Conservation (phyloP, 108 stramenopile genomes). For the Fistulifera pelliculosa region DNA sequence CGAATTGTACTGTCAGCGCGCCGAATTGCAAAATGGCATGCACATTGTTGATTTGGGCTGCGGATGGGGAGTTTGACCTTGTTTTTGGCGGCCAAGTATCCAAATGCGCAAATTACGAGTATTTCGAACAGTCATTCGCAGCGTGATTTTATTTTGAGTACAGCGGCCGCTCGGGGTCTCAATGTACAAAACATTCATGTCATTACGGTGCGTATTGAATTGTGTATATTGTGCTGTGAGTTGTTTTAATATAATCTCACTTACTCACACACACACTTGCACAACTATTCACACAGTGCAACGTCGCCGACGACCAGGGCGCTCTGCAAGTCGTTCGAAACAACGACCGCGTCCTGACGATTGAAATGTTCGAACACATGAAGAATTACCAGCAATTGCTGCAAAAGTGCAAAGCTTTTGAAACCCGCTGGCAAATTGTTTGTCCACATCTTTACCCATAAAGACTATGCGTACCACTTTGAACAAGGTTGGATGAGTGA, state of each 20-base stretch:
- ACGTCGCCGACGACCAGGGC: constrained; percentile 53
- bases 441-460: constrained; percentile 93
- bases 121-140: constrained; percentile 86
- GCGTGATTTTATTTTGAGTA: constrained; percentile 76
- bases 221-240: too few species aligned
- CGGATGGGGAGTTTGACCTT: constrained; percentile 95
- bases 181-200: constrained; percentile 73
- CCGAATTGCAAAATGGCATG: constrained; percentile 81
- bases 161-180: constrained; percentile 69
- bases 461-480: constrained; percentile 84
- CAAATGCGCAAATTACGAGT: constrained; percentile 56
- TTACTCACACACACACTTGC: too few species aligned
- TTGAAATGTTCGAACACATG: constrained; percentile 98
- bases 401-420: constrained; percentile 64
- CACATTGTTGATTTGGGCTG: constrained; percentile 66
- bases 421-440: constrained; percentile 76
- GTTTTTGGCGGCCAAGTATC: constrained; percentile 43
- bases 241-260: too few species aligned
- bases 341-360: constrained; percentile 82
- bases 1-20: constrained; percentile 77
- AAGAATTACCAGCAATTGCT: constrained; percentile 91
- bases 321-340: constrained; percentile 47
- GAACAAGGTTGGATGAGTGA: constrained; percentile 91
- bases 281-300: too few species aligned
- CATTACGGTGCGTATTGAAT: constrained; percentile 38